phyloP scores from a whole-genome alignment of 352 stramenopile species.

The Phytophthora pinifolia region DNA sequence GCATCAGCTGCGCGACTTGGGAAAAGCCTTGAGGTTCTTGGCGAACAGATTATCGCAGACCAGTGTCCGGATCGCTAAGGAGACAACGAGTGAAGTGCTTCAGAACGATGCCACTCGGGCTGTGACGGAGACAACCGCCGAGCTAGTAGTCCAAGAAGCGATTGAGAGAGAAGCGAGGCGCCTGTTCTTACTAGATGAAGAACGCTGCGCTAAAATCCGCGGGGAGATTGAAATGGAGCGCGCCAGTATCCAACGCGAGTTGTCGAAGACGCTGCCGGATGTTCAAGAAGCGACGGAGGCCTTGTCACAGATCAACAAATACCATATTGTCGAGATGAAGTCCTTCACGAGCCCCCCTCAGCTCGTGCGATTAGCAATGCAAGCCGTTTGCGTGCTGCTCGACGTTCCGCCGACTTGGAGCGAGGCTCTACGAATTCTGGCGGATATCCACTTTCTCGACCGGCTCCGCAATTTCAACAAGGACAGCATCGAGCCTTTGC shows the following conservation, averaged over 20 bases:
- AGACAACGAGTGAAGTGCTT: slow-evolving; percentile 37
- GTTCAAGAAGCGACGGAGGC: slow-evolving; percentile 55
- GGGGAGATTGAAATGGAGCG: slow-evolving; percentile 58
- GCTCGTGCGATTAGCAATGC: slow-evolving; percentile 73
- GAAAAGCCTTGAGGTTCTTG: slow-evolving; percentile 25
- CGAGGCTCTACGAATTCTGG: slow-evolving; percentile 61
- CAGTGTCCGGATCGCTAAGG: slow-evolving; percentile 31
- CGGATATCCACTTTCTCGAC: slow-evolving; percentile 71
- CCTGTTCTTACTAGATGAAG: slow-evolving; percentile 60
- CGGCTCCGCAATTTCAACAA: slow-evolving; percentile 61
- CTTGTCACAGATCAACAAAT: slow-evolving; percentile 75
- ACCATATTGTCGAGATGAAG: slow-evolving; percentile 82
- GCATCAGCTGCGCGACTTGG: slow-evolving; percentile 8
- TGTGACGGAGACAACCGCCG: slow-evolving; percentile 29
- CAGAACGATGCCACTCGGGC: slow-evolving; percentile 34
- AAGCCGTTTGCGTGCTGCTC: slow-evolving; percentile 71
- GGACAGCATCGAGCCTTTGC: slow-evolving; percentile 41
- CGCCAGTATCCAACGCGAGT: slow-evolving; percentile 49
- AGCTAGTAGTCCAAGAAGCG: slow-evolving; percentile 34
- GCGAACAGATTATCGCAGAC: slow-evolving; percentile 31
- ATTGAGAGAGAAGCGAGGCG: slow-evolving; percentile 45
- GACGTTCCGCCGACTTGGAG: slow-evolving; percentile 60
- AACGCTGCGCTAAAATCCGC: slow-evolving; percentile 53
- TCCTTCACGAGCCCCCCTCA: slow-evolving; percentile 74
- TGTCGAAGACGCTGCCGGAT: slow-evolving; percentile 65